phyloP scores from a whole-genome alignment of 2,329 filamentous ascomycete genomes.

The Neofusicoccum umdonicola region DNA sequence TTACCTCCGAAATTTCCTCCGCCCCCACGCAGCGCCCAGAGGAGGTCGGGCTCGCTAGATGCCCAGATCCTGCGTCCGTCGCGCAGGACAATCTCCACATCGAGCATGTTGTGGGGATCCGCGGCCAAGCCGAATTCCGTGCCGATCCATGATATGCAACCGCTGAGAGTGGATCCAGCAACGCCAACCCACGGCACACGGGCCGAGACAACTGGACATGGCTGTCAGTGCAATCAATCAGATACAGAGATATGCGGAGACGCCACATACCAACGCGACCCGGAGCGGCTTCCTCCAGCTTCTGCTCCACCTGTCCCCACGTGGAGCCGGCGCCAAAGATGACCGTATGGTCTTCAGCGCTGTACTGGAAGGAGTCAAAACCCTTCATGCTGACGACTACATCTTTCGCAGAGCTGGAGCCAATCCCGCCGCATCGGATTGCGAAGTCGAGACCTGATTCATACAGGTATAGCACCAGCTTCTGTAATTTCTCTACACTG shows the following conservation, averaged over 20 bases:
- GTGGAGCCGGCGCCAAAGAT: constrained; percentile 37
- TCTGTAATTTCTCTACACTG: constrained; percentile 29
- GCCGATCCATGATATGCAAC: constrained; percentile 41
- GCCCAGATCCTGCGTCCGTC: constrained; percentile 42
- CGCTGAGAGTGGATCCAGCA: constrained; percentile 36
- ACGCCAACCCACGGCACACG: constrained; percentile 42
- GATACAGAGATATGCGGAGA: too few species aligned
- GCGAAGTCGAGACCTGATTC: constrained; percentile 36
- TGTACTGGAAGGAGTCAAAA: constrained; percentile 39
- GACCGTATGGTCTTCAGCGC: constrained; percentile 29
- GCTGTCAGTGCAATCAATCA: background rate
- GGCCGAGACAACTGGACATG: constrained; percentile 30
- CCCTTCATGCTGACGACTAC: constrained; percentile 38
- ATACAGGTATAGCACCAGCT: constrained; percentile 33
- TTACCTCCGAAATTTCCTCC: constrained; percentile 35
- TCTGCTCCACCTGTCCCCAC: constrained; percentile 38
- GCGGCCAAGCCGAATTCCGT: constrained; percentile 38
- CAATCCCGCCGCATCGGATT: constrained; percentile 38
- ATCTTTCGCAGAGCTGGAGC: constrained; percentile 36
- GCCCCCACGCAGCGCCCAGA: constrained; percentile 43
- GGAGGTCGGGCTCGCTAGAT: constrained; percentile 37
- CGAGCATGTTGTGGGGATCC: constrained; percentile 42
- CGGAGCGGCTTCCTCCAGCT: constrained; percentile 34
- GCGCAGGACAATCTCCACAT: constrained; percentile 38
- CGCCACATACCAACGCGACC: constrained; percentile 30